Percentiles rank a stretch among this genome's conserved stretches.
phyloP scores from a whole-genome alignment of 768 basidiomycete species.

The Hebeloma cylindrosporum region DNA sequence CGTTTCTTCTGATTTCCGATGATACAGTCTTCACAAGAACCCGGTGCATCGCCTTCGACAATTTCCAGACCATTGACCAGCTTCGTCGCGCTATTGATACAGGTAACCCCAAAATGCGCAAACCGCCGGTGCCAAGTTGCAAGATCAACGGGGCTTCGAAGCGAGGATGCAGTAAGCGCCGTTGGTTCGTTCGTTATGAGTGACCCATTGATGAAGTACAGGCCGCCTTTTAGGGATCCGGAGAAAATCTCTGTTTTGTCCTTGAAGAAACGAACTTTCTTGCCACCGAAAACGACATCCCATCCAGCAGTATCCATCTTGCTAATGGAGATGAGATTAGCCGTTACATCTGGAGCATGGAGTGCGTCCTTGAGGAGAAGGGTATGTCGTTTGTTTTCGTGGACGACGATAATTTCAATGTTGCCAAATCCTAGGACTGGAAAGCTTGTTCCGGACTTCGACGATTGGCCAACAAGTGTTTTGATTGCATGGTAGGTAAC shows the following conservation, averaged over 20 bases:
- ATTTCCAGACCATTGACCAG: conserved; percentile 26
- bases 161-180: conserved; percentile 8
- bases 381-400: conserved; percentile 7
- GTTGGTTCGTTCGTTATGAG: neutral
- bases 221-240: neutral
- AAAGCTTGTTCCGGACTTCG: conserved; percentile 16
- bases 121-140: conserved; percentile 28
- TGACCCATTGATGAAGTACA: neutral
- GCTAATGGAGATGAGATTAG: conserved; percentile 25
- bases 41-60: neutral
- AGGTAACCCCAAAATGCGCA: conserved; percentile 19
- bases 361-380: conserved; percentile 23
- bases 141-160: conserved; percentile 14
- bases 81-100: conserved; percentile 12
- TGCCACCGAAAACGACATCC: conserved; percentile 13
- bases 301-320: conserved; percentile 13
- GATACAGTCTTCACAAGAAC: conserved; percentile 28
- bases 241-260: neutral
- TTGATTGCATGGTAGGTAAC: conserved; percentile 8
- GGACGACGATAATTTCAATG: conserved; percentile 7
- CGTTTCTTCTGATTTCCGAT: conserved; percentile 21
- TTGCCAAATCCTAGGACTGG: conserved; percentile 20
- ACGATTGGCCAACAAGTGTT: neutral
- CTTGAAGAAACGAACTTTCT: conserved; percentile 1
- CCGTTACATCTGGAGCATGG: conserved; percentile 24